Evolutionary conservation across 139 green algal genomes (phyloP).

Genomic region (Auxenochlorella protothecoides): DNA sequence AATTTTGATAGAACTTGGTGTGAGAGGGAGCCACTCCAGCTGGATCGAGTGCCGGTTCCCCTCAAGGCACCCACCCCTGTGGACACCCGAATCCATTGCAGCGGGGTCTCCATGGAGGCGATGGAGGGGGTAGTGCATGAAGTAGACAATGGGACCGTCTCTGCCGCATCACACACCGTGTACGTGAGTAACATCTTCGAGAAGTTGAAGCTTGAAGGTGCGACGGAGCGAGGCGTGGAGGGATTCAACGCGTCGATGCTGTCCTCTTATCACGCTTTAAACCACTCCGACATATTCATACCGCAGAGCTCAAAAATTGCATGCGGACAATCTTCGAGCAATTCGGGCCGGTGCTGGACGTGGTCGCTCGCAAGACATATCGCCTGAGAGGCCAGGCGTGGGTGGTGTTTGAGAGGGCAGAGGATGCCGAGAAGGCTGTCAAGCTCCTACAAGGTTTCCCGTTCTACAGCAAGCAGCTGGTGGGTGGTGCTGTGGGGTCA

Average conservation of each 20-base stretch:
- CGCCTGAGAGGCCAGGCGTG: slow-evolving; percentile 87
- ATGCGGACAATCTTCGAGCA: slow-evolving; percentile 91
- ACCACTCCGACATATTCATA: background rate
- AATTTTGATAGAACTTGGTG: too few species aligned
- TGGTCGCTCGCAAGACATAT: slow-evolving; percentile 77
- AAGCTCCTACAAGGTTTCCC: slow-evolving; percentile 90
- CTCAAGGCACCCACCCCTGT: too few species aligned
- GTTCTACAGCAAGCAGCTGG: slow-evolving; percentile 95
- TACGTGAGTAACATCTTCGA: slow-evolving; percentile 93
- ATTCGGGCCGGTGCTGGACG: slow-evolving; percentile 91
- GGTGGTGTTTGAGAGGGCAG: slow-evolving; percentile 85
- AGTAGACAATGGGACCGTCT: slow-evolving; percentile 16
- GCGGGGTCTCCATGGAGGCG: too few species aligned
- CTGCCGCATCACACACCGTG: slow-evolving; percentile 61
- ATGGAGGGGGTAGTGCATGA: too few species aligned
- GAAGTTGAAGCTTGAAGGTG: slow-evolving; percentile 88
- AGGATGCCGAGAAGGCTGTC: slow-evolving; percentile 69
- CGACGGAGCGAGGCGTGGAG: background rate
- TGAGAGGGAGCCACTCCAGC: too few species aligned
- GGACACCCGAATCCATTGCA: too few species aligned
- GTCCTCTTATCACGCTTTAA: background rate
- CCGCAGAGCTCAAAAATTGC: slow-evolving; percentile 84
- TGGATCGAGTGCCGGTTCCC: too few species aligned
- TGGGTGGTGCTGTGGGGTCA: slow-evolving; percentile 21
- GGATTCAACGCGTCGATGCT: background rate